Conservation (phyloP, 1,284 basidiomycete species). For the Ustanciosporium gigantosporum region DNA sequence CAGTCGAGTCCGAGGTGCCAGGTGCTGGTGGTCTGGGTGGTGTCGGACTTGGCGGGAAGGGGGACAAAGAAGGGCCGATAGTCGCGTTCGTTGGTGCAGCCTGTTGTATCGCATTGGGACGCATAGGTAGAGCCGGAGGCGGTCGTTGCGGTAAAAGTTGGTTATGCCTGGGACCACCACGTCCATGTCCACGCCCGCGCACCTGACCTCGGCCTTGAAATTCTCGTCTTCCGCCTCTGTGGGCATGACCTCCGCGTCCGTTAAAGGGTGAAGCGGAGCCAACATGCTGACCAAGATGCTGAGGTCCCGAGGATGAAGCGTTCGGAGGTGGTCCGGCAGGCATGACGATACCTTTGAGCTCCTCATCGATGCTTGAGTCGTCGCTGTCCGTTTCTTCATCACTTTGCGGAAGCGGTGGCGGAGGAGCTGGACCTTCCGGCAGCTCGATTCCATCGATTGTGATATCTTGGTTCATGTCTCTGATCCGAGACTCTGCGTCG, state of each 20-base stretch:
- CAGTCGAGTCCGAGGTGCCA: constrained; percentile 16
- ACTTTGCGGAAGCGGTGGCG: not conserved
- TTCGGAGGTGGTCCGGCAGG: constrained; percentile 48
- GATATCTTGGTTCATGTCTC: too few species aligned
- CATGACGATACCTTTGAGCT: constrained; percentile 54
- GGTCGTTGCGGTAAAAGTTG: not conserved
- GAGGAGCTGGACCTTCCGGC: constrained; percentile 26
- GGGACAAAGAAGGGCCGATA: not conserved
- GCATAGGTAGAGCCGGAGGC: not conserved
- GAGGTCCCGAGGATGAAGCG: not conserved
- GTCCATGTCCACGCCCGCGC: not conserved
- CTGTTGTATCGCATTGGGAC: not conserved
- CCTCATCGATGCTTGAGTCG: constrained; percentile 47
- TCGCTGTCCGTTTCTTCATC: constrained; percentile 19
- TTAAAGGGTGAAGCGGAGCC: not conserved
- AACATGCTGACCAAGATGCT: not conserved
- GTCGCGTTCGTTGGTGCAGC: not conserved
- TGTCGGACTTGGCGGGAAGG: too few species aligned
- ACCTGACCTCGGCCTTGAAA: not conserved
- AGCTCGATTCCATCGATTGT: constrained; percentile 19
- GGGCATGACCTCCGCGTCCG: not conserved
- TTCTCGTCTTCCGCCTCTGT: not conserved
- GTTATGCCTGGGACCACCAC: not conserved
- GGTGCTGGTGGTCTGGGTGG: constrained; percentile 5
- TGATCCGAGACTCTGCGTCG: too few species aligned